These are phyloP conservation scores for Casuarina cunninghamiana DNA, from an alignment of 306 rosid species.

Conservation along the genomic window DNA sequence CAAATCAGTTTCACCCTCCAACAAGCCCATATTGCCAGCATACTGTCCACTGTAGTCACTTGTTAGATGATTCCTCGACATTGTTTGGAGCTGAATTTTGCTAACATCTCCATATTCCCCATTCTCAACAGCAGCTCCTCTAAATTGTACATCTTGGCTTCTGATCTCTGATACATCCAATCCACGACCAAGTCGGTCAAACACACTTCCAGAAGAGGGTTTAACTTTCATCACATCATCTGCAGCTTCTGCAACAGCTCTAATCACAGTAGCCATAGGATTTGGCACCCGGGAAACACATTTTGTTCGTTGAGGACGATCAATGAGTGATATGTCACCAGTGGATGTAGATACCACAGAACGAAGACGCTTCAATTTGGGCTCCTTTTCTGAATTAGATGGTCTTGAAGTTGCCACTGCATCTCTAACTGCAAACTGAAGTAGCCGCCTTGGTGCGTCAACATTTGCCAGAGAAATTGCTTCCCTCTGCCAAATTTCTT, in stretches of 20 bases:
- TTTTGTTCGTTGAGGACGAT: slow-evolving; percentile 51
- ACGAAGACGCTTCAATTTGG: slow-evolving; percentile 81
- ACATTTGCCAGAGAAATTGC: slow-evolving; percentile 48
- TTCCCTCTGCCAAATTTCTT: slow-evolving; percentile 58
- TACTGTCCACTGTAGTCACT: slow-evolving; percentile 44
- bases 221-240: slow-evolving; percentile 74
- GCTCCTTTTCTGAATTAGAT: slow-evolving; percentile 49
- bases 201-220: slow-evolving; percentile 76
- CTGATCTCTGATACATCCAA: slow-evolving; percentile 38
- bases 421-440: slow-evolving; percentile 91
- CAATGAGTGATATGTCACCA: slow-evolving; percentile 51
- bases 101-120: slow-evolving; percentile 42
- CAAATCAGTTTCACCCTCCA: slow-evolving; percentile 57
- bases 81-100: slow-evolving; percentile 44
- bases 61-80: slow-evolving; percentile 35
- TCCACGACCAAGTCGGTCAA: slow-evolving; percentile 82
- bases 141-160: slow-evolving; percentile 35
- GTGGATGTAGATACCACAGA: slow-evolving; percentile 79
- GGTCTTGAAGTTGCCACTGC: slow-evolving; percentile 71
- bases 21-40: slow-evolving; percentile 36
- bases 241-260: slow-evolving; percentile 93
- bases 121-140: slow-evolving; percentile 35
- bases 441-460: slow-evolving; percentile 79
- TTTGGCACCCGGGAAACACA: slow-evolving; percentile 60
- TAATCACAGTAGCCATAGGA: slow-evolving; percentile 85